These are phyloP conservation scores for Warburgia ugandensis DNA, from an alignment of 164 flowering plant species.

Conservation along the genomic window DNA sequence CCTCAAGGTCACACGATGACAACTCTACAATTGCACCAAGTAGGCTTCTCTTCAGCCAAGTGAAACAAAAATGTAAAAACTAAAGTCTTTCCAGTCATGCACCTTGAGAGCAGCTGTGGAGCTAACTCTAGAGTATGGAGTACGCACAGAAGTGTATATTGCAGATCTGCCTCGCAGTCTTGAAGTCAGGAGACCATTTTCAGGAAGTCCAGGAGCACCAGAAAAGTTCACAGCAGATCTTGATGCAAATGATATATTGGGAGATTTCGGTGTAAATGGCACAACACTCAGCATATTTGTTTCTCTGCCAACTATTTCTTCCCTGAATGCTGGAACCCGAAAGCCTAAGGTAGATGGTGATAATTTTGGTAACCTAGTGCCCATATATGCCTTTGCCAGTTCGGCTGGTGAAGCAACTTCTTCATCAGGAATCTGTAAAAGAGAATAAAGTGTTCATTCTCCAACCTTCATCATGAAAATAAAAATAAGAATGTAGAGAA, in stretches of 20 bases:
- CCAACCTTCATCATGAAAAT: too few relatives aligned
- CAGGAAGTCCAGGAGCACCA: slow-evolving; percentile 20
- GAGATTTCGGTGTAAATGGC: slow-evolving; percentile 27
- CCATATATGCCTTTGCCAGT: slow-evolving; percentile 95
- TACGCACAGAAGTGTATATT: slow-evolving; percentile 74
- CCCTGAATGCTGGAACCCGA: slow-evolving; percentile 33
- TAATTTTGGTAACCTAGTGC: slow-evolving; percentile 48
- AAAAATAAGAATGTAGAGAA: slow-evolving; percentile 3
- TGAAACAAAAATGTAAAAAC: not conserved
- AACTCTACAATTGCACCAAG: not conserved
- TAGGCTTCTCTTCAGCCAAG: not conserved
- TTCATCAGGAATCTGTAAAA: slow-evolving; percentile 49
- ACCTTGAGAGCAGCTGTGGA: slow-evolving; percentile 41
- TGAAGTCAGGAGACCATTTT: slow-evolving; percentile 52
- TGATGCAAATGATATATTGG: slow-evolving; percentile 27
- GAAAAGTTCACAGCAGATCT: slow-evolving; percentile 23
- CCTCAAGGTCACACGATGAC: too few relatives aligned
- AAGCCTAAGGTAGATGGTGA: slow-evolving; percentile 45
- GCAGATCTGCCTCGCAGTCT: slow-evolving; percentile 81
- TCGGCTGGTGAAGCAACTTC: slow-evolving; percentile 70
- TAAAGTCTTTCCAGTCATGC: not conserved
- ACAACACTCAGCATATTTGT: slow-evolving; percentile 17
- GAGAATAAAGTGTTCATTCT: not conserved
- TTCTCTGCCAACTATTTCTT: too few relatives aligned
- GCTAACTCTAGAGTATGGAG: slow-evolving; percentile 63